Evolutionary conservation across 2,329 filamentous ascomycete species (phyloP).

Genomic region (Arthrobotrys entomopaga): DNA sequence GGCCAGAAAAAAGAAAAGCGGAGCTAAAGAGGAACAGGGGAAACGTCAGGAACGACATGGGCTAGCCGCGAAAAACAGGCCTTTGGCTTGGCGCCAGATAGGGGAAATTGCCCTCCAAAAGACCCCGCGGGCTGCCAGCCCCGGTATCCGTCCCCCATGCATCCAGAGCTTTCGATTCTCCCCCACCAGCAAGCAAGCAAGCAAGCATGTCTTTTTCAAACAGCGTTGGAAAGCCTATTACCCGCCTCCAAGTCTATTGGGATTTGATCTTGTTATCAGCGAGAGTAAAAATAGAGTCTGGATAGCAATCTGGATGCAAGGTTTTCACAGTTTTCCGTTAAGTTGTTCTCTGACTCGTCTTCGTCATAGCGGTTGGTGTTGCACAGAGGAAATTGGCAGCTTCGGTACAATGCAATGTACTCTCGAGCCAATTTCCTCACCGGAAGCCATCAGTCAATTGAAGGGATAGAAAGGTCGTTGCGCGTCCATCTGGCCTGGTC

Average conservation of each 20-base stretch:
- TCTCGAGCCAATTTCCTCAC: background rate
- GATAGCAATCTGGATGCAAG: conserved; percentile 26
- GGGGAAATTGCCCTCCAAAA: conserved; percentile 43
- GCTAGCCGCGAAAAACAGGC: conserved; percentile 41
- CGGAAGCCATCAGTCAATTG: background rate
- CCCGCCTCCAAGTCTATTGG: conserved; percentile 20
- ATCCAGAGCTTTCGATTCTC: conserved; percentile 1
- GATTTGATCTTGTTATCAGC: conserved; percentile 6
- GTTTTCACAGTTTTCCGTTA: conserved; percentile 18
- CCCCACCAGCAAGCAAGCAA: no score
- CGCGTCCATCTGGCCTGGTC: background rate
- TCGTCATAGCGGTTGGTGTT: conserved; percentile 7
- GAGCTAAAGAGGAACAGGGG: conserved; percentile 36
- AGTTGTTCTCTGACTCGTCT: background rate
- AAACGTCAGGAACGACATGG: conserved; percentile 38
- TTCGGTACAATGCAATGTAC: conserved; percentile 5
- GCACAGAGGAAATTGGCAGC: conserved; percentile 35
- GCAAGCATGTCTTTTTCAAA: no score
- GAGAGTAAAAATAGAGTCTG: conserved; percentile 49
- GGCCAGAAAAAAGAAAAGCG: conserved; percentile 26
- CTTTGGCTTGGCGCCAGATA: conserved; percentile 49
- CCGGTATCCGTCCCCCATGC: conserved; percentile 28
- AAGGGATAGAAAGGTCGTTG: background rate
- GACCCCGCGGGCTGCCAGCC: conserved; percentile 18
- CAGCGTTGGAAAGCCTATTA: background rate